Base-by-base conservation (phyloP, 2,329 filamentous ascomycete species). In the Fusarium anthophilum region DNA sequence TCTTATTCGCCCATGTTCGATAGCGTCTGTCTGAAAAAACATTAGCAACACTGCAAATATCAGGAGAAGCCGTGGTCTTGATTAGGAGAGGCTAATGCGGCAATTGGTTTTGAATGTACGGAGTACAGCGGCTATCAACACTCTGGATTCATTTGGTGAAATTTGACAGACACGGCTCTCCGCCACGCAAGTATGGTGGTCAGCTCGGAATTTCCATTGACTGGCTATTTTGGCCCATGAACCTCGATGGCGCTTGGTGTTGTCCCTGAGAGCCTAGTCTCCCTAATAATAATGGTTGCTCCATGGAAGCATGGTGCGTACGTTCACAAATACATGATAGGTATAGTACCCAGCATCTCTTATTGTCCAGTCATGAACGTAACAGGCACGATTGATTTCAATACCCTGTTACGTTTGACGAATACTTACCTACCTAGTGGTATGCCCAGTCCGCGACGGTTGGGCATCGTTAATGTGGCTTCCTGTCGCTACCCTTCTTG, bases 401-500 rank as follows among this genome's bases (percentile, higher is more conserved):
- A 65, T 44, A 45, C 37, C 43, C 17, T 30, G 17, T 24, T 45
- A 47, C n/a, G 43, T 41, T 51, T 44, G 35, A 15, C 20, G 28
- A 41, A 44, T 35, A 9, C 45, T 18, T 47, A 35, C 32, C 32
- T 35, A 35, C 32, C 32, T 35, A 14, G 35, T 20, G 24, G 54
- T 17, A 48, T 32, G 14, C 20, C 26, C 32, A 43, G 41, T 48
- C 41, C 39, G 24, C 22, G 20, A 59, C 47, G 26, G 35, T 57
- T 59, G 22, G 43, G 61, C 24, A 24, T 64, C 32, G 20, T 47
- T 43, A 2, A 60, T 44, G 58, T 75, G 72, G 72, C 72, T 73
- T 70, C 20, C 61, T 75, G 69, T 74, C 50, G 35, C 57, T 66
- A 63, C 50, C 61, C 63, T 61, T 63, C 54, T 58, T 44, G 43